Percentiles rank a stretch among this genome's conserved stretches.
phyloP scores from a whole-genome alignment of 192 early-diverging fungal genomes.

The Backusella luteola region DNA sequence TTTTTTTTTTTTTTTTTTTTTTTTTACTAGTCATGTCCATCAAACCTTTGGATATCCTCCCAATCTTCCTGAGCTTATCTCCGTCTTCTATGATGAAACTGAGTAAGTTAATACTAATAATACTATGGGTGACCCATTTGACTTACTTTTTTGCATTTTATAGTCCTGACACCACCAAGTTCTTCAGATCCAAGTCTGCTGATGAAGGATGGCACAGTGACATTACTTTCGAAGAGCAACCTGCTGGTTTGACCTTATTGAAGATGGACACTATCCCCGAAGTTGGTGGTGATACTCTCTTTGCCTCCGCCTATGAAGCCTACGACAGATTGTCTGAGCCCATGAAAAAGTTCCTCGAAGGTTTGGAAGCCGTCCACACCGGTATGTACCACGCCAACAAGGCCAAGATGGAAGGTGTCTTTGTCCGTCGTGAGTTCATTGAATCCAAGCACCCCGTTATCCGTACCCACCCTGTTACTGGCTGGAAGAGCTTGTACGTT shows the following conservation, averaged over 20 bases:
- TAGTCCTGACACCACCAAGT: neutral
- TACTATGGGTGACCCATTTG: neutral
- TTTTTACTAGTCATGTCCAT: neutral
- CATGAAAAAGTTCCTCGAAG: constrained; percentile 26
- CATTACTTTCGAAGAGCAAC: constrained; percentile 24
- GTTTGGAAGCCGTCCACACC: constrained; percentile 22
- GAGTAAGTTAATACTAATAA: neutral
- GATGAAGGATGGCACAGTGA: constrained; percentile 27
- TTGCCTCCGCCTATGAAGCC: constrained; percentile 19
- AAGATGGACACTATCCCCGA: constrained; percentile 25
- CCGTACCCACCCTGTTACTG: constrained; percentile 68
- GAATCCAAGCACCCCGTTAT: constrained; percentile 43
- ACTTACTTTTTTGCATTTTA: neutral
- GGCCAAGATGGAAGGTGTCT: neutral
- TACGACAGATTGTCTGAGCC: constrained; percentile 25
- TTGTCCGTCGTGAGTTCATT: constrained; percentile 32
- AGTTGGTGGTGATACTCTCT: constrained; percentile 32
- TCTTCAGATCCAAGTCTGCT: neutral
- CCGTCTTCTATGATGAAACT: neutral
- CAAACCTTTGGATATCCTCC: neutral
- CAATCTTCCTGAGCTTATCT: neutral
- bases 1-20: too few relatives aligned
- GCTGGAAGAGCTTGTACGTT: constrained; percentile 62
- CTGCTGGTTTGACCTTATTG: constrained; percentile 25
- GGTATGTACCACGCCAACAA: constrained; percentile 18